Evolutionary conservation across 208 protist genomes (phyloP), one percentile per base, ranked within the genome.

Genomic region (Naegleria gruberi): DNA sequence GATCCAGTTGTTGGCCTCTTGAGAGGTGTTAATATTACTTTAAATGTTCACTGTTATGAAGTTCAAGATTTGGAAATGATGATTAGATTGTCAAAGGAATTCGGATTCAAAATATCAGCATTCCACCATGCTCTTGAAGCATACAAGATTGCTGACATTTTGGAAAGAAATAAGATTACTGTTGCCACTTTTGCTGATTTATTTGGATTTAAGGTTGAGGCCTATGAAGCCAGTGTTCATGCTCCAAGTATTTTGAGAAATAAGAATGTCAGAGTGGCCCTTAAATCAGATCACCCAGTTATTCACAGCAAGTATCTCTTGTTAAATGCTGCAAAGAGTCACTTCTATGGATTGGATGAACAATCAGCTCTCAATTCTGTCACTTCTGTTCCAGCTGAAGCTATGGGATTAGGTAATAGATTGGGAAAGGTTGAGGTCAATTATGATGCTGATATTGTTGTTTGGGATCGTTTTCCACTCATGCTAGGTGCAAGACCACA

Each of bases 71-170:
- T 93, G 8, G 91, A 89, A 82, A 93, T 93, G 92, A 91, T 91
- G 91, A 45, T 93, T 15, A 51, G 92, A 15, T 55, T 89, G 41
- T 45, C 89, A 37, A 73, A 88, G 12, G 92, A 93, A 51, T 93
- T 93, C 77, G 42, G 81, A 34, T 93, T 91, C 45, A 87, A 88
- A 45, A 92, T 93, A n/a, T 82, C 4, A 30, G 82, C 92, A 46
- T 93, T 93, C 81, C 92, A 93, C 65, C 92, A 93, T 85, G 92
- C 82, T 40, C 40, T 93, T 34, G 92, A 93, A 77, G 92, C 92
- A n/a, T 92, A 90, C 73, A 93, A 91, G 51, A 55, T 93, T 74
- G 44, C 92, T 19, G 82, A 93, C 6, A 83, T 91, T 40, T 83
- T 93, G 15, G 46, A 45, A 55, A 40, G 15, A 19, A 85, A 92